Evolutionary conservation across 1,284 basidiomycete genomes (phyloP).

Genomic region (Puccinia coronata): DNA sequence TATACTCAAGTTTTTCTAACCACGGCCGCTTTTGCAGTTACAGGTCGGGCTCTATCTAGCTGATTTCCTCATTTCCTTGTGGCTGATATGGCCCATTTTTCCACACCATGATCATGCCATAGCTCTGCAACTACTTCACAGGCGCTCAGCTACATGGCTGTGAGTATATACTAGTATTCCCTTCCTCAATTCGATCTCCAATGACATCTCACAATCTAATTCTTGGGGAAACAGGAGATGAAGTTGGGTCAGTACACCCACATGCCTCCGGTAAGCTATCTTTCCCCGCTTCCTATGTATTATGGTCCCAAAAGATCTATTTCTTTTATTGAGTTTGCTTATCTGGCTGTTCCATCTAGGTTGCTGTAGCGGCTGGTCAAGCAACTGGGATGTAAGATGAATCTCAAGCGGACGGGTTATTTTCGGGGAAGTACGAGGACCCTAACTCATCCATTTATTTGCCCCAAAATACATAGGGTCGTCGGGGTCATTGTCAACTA

Average conservation of each 20-base stretch:
- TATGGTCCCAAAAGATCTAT: background rate
- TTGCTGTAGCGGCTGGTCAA: conserved; percentile 20
- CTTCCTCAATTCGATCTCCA: no score
- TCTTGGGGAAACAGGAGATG: conserved; percentile 19
- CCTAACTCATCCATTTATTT: background rate
- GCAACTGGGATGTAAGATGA: conserved; percentile 23
- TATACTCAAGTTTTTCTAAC: background rate
- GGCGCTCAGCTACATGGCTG: conserved; percentile 8
- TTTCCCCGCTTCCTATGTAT: no score
- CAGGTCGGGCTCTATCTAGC: background rate
- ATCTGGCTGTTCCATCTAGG: background rate
- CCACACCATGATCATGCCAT: background rate
- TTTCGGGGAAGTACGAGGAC: background rate
- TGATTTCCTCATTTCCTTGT: background rate
- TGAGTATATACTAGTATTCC: background rate
- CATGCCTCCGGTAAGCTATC: conserved; percentile 26
- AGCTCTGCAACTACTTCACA: conserved; percentile 26
- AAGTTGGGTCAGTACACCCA: conserved; percentile 45
- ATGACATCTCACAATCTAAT: no score
- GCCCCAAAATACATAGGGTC: background rate
- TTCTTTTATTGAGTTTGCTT: no score
- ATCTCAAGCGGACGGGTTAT: background rate
- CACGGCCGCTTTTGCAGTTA: conserved; percentile 9
- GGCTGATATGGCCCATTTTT: background rate
- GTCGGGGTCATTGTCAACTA: conserved; percentile 35